Evolutionary conservation across 1,284 basidiomycete species (phyloP), one percentile per base, ranked within the genome.

Genomic region (Spongiforma sp.): DNA sequence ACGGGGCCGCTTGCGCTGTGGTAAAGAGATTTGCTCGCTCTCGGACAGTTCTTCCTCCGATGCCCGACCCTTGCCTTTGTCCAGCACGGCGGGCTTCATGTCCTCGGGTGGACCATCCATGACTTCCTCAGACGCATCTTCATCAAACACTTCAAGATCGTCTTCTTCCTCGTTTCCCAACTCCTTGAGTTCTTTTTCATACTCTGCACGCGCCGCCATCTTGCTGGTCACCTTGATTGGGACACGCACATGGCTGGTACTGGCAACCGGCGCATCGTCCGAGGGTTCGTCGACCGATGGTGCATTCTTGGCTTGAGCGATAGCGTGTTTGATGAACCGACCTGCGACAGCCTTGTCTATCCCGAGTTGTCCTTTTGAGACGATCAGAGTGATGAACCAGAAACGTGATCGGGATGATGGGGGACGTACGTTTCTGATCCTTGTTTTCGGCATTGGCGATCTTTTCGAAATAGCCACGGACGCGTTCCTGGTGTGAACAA

Each of bases 311-410:
- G 82, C 82, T 73, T 90, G 89, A 0, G 87, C 77, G 60, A 94
- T 91, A n/a, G 92, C 93, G 72, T 92, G 85, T 73, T 90, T 91
- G 75, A 94, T 94, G 77, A 94, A 94, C 36, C 93, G 86, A 57
- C 81, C 81, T 7, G 92, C 93, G n/a, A 90, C 93, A 30, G 79
- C 86, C 74, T 90, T 92, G 83, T 94, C 92, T 58, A 94, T 59
- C 3, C 66, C 75, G n/a, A 55, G 7, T 32, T 67, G 75, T 30
- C 63, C 72, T n/a, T n/a, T n/a, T 76, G 48, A 60, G 17, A 34
- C 28, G 33, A 17, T 66, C 41, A 58, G 36, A 9, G 21, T 24
- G 10, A 26, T 10, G 14, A 46, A 26, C 6, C 11, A 24, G 14
- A 32, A 10, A 21, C 3, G 8, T 7, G 19, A 33, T 32, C 21